Base-by-base conservation (phyloP, 1,139 yeast genomes). In the Suhomyces coccinellae region DNA sequence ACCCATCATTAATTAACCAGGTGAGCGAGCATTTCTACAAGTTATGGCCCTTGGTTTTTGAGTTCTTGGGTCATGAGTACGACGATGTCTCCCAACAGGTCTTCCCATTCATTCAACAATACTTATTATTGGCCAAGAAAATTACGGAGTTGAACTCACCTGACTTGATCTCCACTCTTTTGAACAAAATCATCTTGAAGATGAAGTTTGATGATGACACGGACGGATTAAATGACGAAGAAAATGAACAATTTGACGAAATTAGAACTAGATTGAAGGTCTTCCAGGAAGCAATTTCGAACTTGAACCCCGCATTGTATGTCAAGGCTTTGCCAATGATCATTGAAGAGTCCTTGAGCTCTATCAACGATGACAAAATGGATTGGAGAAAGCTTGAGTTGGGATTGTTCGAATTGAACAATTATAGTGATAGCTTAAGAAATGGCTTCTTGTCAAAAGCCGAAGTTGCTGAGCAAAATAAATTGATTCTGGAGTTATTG, bases 21-120 rank as follows among this genome's bases (percentile, higher is more conserved):
- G 62, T 65, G 20, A 58, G 61, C 40, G 54, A 54, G 13, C 73
- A 69, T 37, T 55, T 71, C 31, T 54, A 62, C 49, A 64, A 62
- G 46, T 73, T 88, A 33, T 80, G 91, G 74, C 97, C 97, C 16
- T 72, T 83, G 29, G 73, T 87, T 11, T 74, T 91, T 46, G 78
- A 77, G 47, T 88, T 86, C 52, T 75, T 93, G 57, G 73, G 80
- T 33, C 87, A 87, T 56, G 96, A 87, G 51, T 91, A 85, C 59
- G 98, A 93, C 62, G 97, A 95, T 52, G 86, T 93, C 11, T 82
- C 96, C 1, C 77, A 78, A 41, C 95, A 87, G 60, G 86, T 89
- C 3, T 86, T 91, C 58, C 85, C 95, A 6, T 87, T 89, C 56
- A 71, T 93, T 42, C 82, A 87, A 40, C 87, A 82, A 46, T 90